Evolutionary conservation across 495 filamentous ascomycete genomes (phyloP), one percentile per base, ranked within the genome.

Genomic region (Aspergillus baeticus): DNA sequence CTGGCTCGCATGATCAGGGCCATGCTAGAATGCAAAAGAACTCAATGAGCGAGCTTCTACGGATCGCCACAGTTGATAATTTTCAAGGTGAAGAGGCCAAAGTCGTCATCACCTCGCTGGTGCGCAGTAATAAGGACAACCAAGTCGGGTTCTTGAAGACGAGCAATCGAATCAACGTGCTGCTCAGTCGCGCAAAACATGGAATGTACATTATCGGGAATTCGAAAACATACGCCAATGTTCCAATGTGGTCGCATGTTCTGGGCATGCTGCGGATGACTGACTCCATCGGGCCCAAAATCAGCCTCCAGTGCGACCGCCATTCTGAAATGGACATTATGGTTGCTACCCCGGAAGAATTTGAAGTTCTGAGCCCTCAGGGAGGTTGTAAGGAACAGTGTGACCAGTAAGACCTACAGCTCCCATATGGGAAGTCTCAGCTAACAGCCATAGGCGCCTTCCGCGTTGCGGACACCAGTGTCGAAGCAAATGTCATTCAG

Each of bases 201-300:
- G 89, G 91, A 5, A 89, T 94, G 86, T 96, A 91, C 63, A 81
- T 96, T 44, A 84, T 94, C 47, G 89, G 91, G 8, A 91, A 92
- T 63, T 66, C 81, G 2, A 63, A 74, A 33, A 86, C 88, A 0
- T 85, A 76, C 15, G 56, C 37, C 2, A 33, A 44, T 38, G 76
- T 91, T 3, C 58, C 65, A 0, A 92, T 93, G 87, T 95, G 90
- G 90, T 69, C 62, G 1, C 47, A 87, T 2, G 82, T 95, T 6
- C 63, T 88, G 17, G 54, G 65, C 0, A 82, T 87, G 20, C 58
- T 93, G 1, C 57, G 66, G 31, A 57, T 61, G 1, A 68, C 68
- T 0, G 73, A 69, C 3, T 81, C 80, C 23, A 65, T 90, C 14
- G 87, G 88, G 0, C 58, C 64, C 6, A 60, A 37, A 6, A 57